Percentiles rank a stretch among this genome's conserved stretches.
Conservation (phyloP, 208 protist genomes). For the Acanthamoeba healyi region DNA sequence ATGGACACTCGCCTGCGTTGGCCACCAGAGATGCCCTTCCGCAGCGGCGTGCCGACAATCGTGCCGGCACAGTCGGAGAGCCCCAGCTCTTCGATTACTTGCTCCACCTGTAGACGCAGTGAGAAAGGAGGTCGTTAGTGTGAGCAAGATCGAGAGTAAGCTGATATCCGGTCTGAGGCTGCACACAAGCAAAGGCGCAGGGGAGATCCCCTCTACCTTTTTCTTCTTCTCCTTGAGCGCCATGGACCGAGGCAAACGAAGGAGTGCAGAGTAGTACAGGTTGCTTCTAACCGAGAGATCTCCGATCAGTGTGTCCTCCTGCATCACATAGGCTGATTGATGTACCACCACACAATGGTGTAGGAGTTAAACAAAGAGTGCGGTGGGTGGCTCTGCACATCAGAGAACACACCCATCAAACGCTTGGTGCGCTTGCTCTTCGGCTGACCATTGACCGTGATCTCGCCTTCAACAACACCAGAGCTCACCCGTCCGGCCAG, state of each 20-base stretch:
- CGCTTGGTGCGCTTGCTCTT: conserved; percentile 22
- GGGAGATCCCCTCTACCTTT: too few relatives aligned
- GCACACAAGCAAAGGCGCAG: neutral
- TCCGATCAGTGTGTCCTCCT: conserved; percentile 82
- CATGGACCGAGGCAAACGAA: conserved; percentile 74
- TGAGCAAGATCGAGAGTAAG: neutral
- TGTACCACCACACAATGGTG: neutral
- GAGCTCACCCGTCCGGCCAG: conserved; percentile 4
- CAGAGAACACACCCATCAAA: neutral
- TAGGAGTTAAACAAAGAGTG: neutral
- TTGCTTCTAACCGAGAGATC: conserved; percentile 77
- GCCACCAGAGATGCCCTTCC: conserved; percentile 84
- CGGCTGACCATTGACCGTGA: conserved; percentile 6
- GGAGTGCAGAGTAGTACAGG: conserved; percentile 75
- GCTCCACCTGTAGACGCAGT: conserved; percentile 67
- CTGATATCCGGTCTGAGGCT: too few relatives aligned
- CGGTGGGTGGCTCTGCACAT: neutral
- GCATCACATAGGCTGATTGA: conserved; percentile 79
- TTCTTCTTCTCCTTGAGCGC: conserved; percentile 41
- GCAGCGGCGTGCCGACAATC: conserved; percentile 76
- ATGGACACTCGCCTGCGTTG: conserved; percentile 83
- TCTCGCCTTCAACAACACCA: neutral
- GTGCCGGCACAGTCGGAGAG: conserved; percentile 61
- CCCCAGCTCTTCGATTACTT: conserved; percentile 76
- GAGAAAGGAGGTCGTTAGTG: neutral